Percentiles rank a stretch among this genome's conserved stretches.
Conservation (phyloP, 208 protist genomes). For the Sergeia podlipaevii region DNA sequence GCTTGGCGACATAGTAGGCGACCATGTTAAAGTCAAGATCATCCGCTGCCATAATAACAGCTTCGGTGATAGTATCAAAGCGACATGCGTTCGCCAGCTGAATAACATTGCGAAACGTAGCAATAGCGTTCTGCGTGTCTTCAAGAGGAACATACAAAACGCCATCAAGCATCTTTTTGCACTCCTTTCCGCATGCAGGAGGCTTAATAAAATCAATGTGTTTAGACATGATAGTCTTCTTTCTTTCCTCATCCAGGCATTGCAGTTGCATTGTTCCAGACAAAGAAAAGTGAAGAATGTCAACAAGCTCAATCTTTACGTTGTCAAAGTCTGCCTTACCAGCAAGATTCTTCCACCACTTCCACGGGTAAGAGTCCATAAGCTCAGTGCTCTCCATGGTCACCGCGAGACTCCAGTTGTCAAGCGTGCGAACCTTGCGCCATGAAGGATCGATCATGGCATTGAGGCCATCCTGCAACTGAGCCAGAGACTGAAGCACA, state of each 20-base stretch:
- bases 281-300: conserved; percentile 91
- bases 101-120: conserved; percentile 87
- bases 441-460: conserved; percentile 68
- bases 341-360: conserved; percentile 92
- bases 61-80: conserved; percentile 81
- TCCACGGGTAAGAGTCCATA: conserved; percentile 92
- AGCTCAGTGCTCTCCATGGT: conserved; percentile 87
- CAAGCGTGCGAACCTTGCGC: conserved; percentile 48
- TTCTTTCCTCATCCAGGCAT: conserved; percentile 25
- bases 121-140: conserved; percentile 67
- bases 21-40: conserved; percentile 88
- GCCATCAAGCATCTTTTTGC: conserved; percentile 31
- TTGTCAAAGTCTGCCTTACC: conserved; percentile 73
- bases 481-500: conserved; percentile 54
- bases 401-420: conserved; percentile 89
- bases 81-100: conserved; percentile 67
- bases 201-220: conserved; percentile 4
- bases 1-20: conserved; percentile 91
- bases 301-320: conserved; percentile 87
- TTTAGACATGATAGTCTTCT: conserved; percentile 2
- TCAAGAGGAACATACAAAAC: conserved; percentile 67
- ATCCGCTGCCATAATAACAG: conserved; percentile 64
- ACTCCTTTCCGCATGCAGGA: no score
- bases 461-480: conserved; percentile 88
- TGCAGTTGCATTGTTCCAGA: conserved; percentile 79